Evolutionary conservation across 1,284 basidiomycete genomes (phyloP), one percentile per base, ranked within the genome.

Genomic region (Stygiomarasmius scandens): DNA sequence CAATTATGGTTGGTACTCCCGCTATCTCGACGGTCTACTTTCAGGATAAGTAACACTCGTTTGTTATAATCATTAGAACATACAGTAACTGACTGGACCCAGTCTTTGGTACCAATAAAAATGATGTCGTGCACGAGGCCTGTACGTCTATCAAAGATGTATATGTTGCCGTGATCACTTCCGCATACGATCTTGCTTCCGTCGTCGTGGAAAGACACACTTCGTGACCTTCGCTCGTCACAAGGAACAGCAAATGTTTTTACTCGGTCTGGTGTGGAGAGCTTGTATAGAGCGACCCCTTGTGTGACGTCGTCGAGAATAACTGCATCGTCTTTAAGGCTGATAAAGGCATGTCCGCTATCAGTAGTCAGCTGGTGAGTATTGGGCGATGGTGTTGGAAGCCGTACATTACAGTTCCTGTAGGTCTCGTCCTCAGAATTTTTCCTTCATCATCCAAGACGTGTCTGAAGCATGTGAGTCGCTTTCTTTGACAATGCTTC

Each of bases 331-430:
- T 58, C 56, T n/a, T 38, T 47, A 1, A 49, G 12, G 27, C 41
- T 58, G 2, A 58, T 2, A 12, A 43, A 45, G 8, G 56, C 56
- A 23, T 58, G 56, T 9, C 56, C 56, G 23, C 56, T 58, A 34
- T 9, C 25, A n/a, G 8, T 25, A 32, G 23, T 27, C 2, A 41
- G 20, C 14, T 19, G 6, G 12, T 36, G 9, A 45, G 14, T 10
- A 22, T 36, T 19, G 32, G n/a, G n/a, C 12, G 4, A 6, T 1
- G 12, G 24, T 24, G 6, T 12, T 36, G 6, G 3, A 44, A 45
- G 12, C 12, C 56, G 49, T 32, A 58, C 56, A 58, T 58, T 22
- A 58, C 38, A n/a, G 9, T 22, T 1, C 46, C 56, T 2, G 56
- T 58, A 2, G 51, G 24, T 25, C 41, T 27, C 2, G 52, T 32